Conservation (phyloP, 2,329 filamentous ascomycete species). For the Paecilomyces sp. region DNA sequence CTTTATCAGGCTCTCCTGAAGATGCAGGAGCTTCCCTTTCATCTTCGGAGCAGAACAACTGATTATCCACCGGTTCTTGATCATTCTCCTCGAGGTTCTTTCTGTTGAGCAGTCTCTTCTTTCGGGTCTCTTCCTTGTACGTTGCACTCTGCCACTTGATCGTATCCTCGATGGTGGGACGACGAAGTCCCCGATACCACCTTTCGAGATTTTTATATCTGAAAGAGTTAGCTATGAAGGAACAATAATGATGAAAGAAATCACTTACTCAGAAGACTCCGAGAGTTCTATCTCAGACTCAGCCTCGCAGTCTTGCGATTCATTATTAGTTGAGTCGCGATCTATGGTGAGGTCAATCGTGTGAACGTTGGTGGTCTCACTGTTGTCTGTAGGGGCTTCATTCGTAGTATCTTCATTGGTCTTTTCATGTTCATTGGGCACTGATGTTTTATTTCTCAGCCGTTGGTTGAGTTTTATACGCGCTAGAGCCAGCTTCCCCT, state of each 20-base stretch:
- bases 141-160: conserved; percentile 7
- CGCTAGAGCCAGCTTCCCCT: neutral
- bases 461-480: neutral
- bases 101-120: conserved; percentile 4
- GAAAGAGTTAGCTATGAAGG: neutral
- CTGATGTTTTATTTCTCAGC: neutral
- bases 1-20: neutral
- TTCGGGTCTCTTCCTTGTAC: neutral
- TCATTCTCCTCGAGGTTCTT: conserved; percentile 1
- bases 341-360: too few species aligned
- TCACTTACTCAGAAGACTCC: neutral
- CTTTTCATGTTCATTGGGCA: neutral
- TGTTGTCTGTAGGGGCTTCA: neutral
- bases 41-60: neutral
- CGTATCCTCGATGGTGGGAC: conserved; percentile 5
- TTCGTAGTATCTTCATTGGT: neutral
- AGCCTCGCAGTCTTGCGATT: neutral
- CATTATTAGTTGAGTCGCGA: neutral
- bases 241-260: neutral
- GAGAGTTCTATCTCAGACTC: neutral
- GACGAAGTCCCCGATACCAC: conserved; percentile 3
- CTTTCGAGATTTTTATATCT: conserved; percentile 7
- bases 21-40: neutral
- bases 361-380: too few species aligned
- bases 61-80: neutral